Base-by-base conservation (phyloP, 352 stramenopile genomes). In the Discostella stelligera region DNA sequence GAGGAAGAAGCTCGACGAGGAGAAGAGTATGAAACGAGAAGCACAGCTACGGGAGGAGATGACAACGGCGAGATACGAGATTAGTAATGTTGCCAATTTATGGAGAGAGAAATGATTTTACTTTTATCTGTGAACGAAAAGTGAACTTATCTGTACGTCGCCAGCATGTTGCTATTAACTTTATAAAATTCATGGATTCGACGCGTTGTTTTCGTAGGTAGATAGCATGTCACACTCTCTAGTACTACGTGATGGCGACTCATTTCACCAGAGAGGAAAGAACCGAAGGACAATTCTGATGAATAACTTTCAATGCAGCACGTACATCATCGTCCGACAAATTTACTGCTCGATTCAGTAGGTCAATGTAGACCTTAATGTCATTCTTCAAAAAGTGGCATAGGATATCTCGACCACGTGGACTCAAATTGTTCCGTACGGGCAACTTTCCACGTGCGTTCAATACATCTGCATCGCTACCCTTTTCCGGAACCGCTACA, bases 291-390 rank as follows among this genome's bases (percentile, higher is more conserved):
- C 80, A 87, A 54, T 72, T 84, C 14, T 23, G 59, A 13, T 70
- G 14, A 5, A 77, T 59, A 11, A 66, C 54, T 49, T 71, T 46
- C 11, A 79, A 39, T 3, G 46, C 41, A n/a, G 52, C 18, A 23
- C 72, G 44, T 9, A 86, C 25, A 49, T 89, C 75, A 16, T 56
- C 46, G 18, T 80, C 25, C 2, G 73, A 68, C 10, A 89, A 71
- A 66, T 89, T 89, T 4, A 63, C 56, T 7, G 83, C 80, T 16
- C 37, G 50, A 48, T 71, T 64, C n/a, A 89, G 41, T 20, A 89
- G 55, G 41, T 49, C 32, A 73, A 87, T 86, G 46, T 85, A 89
- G 13, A 73, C 52, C 1, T 20, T 50, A 48, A 83, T 84, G 50
- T 89, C 83, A n/a, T 65, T 56, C 59, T 75, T 25, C 11, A 87